Evolutionary conservation across 208 protist genomes (phyloP).

Genomic region (Porcisia hertigi): DNA sequence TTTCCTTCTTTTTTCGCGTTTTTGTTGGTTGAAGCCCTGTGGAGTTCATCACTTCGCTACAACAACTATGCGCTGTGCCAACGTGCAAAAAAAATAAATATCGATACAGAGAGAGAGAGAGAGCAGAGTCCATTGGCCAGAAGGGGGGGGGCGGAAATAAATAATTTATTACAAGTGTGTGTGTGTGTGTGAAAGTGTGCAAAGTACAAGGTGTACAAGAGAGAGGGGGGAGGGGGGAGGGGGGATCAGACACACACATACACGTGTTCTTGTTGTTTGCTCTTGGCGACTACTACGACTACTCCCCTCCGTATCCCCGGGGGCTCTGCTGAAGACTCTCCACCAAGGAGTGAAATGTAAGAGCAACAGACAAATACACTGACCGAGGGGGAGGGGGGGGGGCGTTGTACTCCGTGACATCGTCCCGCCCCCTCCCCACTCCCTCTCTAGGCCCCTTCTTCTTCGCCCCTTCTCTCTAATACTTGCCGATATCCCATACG

Average conservation of each 20-base stretch:
- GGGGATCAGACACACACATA: neutral
- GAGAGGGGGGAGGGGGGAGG: neutral
- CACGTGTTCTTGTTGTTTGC: too few relatives aligned
- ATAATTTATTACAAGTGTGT: neutral
- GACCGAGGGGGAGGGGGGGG: neutral
- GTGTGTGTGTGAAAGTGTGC: neutral
- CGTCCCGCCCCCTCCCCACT: neutral
- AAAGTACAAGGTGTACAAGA: neutral
- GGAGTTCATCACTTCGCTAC: neutral
- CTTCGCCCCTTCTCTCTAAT: conserved; percentile 20
- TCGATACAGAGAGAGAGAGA: neutral
- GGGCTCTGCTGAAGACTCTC: neutral
- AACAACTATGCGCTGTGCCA: too few relatives aligned
- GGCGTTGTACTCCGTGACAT: neutral
- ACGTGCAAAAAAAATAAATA: neutral
- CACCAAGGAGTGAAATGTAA: neutral
- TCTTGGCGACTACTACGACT: too few relatives aligned
- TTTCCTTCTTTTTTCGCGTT: neutral
- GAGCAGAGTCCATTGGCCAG: neutral
- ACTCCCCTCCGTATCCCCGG: too few relatives aligned
- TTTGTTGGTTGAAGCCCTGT: neutral
- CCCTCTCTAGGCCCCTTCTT: neutral
- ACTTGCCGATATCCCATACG: conserved; percentile 59
- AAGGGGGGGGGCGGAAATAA: neutral
- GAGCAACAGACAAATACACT: conserved; percentile 2